phyloP scores from a whole-genome alignment of 139 green algal species.

The Tetratostichococcus sp. region DNA sequence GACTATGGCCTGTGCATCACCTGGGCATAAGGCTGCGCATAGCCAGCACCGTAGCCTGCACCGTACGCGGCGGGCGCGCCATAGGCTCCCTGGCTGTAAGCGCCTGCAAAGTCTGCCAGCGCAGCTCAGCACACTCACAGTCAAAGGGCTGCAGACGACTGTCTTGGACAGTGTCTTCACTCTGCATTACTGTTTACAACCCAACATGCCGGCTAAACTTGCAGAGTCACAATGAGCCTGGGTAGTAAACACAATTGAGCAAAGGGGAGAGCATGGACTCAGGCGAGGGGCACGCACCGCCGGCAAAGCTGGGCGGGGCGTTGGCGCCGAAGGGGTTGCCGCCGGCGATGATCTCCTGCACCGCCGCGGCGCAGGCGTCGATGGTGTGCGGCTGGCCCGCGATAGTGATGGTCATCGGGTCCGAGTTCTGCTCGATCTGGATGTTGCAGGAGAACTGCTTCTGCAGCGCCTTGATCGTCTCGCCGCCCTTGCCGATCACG shows the following conservation, averaged over 20 bases:
- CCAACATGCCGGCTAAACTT: no score
- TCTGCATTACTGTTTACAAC: no score
- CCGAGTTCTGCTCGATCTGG: constrained; percentile 72
- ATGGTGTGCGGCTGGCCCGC: constrained; percentile 55
- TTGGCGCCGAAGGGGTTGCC: constrained; percentile 24
- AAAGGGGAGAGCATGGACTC: no score
- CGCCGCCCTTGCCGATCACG: constrained; percentile 90
- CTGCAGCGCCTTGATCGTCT: constrained; percentile 94
- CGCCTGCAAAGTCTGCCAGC: constrained; percentile 1
- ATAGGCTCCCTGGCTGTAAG: constrained; percentile 11
- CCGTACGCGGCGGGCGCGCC: constrained; percentile 12
- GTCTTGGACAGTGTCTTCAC: no score
- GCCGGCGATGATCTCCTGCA: constrained; percentile 56
- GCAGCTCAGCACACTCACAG: no score
- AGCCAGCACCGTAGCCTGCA: constrained; percentile 21
- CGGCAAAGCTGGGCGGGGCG: constrained; percentile 10
- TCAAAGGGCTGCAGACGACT: no score
- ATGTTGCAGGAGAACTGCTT: constrained; percentile 72
- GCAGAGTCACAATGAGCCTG: no score
- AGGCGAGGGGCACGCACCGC: neutral
- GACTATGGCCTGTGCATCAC: no score
- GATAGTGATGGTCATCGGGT: constrained; percentile 84
- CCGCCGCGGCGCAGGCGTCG: constrained; percentile 27
- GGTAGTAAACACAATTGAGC: no score
- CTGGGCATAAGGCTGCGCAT: constrained; percentile 3